Conservation (phyloP, 2,329 filamentous ascomycete genomes). For the Aspergillus oerlinghausenensis region DNA sequence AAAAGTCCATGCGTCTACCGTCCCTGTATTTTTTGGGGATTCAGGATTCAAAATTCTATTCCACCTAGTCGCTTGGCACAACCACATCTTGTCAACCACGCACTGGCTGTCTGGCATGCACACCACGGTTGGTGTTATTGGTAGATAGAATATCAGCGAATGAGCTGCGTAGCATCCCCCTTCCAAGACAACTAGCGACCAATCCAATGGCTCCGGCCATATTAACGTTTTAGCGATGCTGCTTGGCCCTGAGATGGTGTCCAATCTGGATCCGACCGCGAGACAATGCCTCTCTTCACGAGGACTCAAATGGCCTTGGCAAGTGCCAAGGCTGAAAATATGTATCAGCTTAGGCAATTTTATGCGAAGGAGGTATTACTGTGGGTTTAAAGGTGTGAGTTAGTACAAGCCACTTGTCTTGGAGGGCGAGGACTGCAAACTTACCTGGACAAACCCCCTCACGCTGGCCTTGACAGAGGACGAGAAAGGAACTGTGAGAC, state of each 20-base stretch:
- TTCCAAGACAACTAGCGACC: background rate
- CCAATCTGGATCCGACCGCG: background rate
- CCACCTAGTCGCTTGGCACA: background rate
- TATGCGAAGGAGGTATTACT: background rate
- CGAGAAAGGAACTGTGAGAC: too few relatives aligned
- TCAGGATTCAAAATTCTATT: background rate
- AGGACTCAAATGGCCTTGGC: background rate
- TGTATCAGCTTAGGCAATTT: background rate
- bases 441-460: background rate
- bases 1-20: too few relatives aligned
- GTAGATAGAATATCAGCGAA: background rate
- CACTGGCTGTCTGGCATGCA: background rate
- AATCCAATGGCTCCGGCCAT: background rate
- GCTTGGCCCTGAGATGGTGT: background rate
- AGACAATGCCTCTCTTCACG: background rate
- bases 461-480: background rate
- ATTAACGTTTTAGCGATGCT: background rate
- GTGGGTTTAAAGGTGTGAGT: background rate
- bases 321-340: background rate
- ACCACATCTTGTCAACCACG: background rate
- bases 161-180: background rate
- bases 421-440: background rate
- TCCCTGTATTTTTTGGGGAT: too few relatives aligned
- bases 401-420: background rate
- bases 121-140: background rate